phyloP scores from a whole-genome alignment of 495 filamentous ascomycete species.

The Aspergillus hancockii region DNA sequence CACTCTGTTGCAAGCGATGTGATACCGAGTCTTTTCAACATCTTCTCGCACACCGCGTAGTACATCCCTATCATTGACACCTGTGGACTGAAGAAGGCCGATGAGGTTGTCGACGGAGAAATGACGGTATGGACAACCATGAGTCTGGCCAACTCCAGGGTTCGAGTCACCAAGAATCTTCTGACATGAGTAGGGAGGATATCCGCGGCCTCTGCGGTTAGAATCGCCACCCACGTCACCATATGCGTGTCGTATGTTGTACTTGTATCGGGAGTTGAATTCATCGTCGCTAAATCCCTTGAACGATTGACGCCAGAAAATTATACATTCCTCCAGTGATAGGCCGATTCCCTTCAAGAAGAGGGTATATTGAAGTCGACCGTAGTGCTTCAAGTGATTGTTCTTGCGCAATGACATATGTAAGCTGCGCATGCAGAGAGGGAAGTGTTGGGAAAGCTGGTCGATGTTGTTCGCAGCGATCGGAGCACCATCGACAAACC shows the following conservation, averaged over 20 bases:
- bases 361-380: constrained; percentile 91
- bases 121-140: constrained; percentile 96
- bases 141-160: constrained; percentile 79
- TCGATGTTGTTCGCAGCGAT: constrained; percentile 82
- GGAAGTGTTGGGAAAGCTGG: constrained; percentile 81
- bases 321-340: constrained; percentile 84
- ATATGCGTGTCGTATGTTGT: constrained; percentile 92
- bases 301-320: constrained; percentile 91
- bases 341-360: constrained; percentile 98
- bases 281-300: constrained; percentile 81
- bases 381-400: constrained; percentile 88
- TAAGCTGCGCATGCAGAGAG: constrained; percentile 89
- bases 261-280: constrained; percentile 94
- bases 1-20: constrained; percentile 95
- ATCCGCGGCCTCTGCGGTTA: constrained; percentile 80
- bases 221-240: constrained; percentile 94
- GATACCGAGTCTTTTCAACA: constrained; percentile 82
- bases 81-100: constrained; percentile 67
- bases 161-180: constrained; percentile 87
- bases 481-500: constrained; percentile 61
- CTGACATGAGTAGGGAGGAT: constrained; percentile 89
- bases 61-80: constrained; percentile 74
- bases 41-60: constrained; percentile 84
- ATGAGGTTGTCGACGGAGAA: constrained; percentile 85
- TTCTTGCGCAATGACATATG: constrained; percentile 82